Evolutionary conservation across 1,284 basidiomycete species (phyloP).

Genomic region (Ganoderma boninense): DNA sequence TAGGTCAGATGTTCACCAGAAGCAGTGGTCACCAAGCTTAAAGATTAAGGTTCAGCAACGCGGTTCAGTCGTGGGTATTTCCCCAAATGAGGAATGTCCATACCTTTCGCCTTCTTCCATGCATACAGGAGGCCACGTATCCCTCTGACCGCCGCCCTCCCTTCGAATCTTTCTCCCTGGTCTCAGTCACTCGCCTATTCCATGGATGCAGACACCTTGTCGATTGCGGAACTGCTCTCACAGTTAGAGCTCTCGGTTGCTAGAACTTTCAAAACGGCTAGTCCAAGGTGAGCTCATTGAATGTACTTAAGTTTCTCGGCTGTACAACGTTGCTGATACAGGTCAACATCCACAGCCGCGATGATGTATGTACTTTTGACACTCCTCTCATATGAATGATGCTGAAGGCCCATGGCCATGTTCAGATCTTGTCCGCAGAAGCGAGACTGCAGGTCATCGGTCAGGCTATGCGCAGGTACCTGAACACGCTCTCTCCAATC

Average conservation of each 20-base stretch:
- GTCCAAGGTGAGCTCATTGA: background rate
- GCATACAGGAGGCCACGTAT: background rate
- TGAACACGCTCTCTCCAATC: background rate
- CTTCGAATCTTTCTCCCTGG: background rate
- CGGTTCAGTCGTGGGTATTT: too few species aligned
- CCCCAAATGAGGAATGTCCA: too few species aligned
- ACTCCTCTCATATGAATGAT: too few species aligned
- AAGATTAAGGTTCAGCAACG: too few species aligned
- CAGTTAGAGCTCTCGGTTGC: background rate
- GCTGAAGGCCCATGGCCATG: background rate
- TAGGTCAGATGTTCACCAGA: too few species aligned
- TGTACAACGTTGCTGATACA: background rate
- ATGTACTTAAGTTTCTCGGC: background rate
- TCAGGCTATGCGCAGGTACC: background rate
- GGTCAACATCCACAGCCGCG: background rate
- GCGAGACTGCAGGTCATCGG: background rate
- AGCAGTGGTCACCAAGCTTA: too few species aligned
- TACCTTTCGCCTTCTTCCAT: background rate
- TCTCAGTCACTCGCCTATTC: background rate
- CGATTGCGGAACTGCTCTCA: background rate
- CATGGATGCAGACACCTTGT: background rate
- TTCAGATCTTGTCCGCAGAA: background rate
- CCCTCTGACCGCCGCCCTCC: background rate
- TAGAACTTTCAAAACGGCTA: background rate
- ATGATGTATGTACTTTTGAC: background rate